Conservation (phyloP, 176 grass and related monocot species). For the Rhipidocladum racemiflorum region DNA sequence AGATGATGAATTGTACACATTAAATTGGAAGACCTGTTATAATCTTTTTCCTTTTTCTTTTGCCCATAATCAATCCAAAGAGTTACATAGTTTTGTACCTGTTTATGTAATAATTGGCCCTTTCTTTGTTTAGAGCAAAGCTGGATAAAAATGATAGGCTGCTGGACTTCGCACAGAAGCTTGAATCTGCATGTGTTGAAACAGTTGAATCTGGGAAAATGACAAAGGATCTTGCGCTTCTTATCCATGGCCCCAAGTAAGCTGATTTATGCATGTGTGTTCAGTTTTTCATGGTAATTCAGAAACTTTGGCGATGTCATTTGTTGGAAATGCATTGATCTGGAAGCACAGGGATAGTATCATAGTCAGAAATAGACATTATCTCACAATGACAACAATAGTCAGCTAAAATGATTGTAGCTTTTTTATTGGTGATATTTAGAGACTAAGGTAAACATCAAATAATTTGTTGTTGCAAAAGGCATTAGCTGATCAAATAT, state of each 20-base stretch:
- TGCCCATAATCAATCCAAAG: background rate
- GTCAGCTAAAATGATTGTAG: slow-evolving; percentile 10
- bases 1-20: background rate
- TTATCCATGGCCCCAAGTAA: slow-evolving; percentile 89
- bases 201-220: slow-evolving; percentile 91
- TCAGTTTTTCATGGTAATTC: background rate
- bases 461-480: background rate
- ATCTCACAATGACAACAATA: background rate
- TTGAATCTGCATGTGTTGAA: slow-evolving; percentile 88
- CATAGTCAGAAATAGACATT: slow-evolving; percentile 1
- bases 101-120: background rate
- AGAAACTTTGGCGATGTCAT: slow-evolving; percentile 17
- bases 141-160: slow-evolving; percentile 73
- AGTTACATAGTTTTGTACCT: background rate
- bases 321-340: background rate
- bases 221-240: slow-evolving; percentile 98
- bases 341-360: background rate
- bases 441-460: background rate
- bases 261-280: slow-evolving; percentile 26
- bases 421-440: background rate
- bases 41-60: background rate
- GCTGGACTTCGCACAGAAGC: slow-evolving; percentile 70
- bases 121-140: slow-evolving; percentile 68
- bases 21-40: background rate
- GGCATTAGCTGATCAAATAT: background rate